Conservation (phyloP, 768 basidiomycete species). For the Zangia roseola region DNA sequence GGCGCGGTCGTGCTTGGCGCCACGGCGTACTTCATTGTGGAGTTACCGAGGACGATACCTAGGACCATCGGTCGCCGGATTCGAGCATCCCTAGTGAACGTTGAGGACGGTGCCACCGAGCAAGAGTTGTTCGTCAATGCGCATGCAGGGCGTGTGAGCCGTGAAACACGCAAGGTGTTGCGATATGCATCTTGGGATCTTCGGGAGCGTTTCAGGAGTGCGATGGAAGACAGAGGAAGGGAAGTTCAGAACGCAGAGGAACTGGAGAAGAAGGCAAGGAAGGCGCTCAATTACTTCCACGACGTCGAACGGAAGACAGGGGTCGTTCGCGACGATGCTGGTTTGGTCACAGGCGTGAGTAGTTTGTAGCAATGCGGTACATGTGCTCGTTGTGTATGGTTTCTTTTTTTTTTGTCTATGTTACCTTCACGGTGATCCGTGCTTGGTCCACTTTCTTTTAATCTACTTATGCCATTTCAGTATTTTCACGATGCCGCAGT, state of each 20-base stretch:
- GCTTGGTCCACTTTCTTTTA: constrained; percentile 12
- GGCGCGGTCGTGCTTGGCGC: constrained; percentile 75
- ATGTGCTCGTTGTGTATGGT: neutral
- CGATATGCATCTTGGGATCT: constrained; percentile 90
- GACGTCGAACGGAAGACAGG: constrained; percentile 47
- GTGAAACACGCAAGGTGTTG: constrained; percentile 92
- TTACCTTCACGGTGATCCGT: constrained; percentile 1
- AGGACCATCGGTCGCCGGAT: constrained; percentile 87
- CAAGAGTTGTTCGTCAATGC: constrained; percentile 62
- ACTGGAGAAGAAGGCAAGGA: constrained; percentile 62
- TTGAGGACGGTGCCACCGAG: constrained; percentile 45
- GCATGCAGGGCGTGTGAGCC: constrained; percentile 67
- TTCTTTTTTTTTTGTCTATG: constrained; percentile 6
- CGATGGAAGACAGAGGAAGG: constrained; percentile 74
- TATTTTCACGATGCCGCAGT: constrained; percentile 13
- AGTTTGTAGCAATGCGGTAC: constrained; percentile 1
- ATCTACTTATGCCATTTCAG: constrained; percentile 7
- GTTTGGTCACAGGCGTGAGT: constrained; percentile 13
- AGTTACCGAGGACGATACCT: constrained; percentile 87
- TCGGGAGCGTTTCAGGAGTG: constrained; percentile 72
- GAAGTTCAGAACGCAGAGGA: constrained; percentile 81
- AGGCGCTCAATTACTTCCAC: constrained; percentile 73
- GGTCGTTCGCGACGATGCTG: constrained; percentile 31
- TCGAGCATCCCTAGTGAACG: constrained; percentile 53
- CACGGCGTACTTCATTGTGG: constrained; percentile 77